Percentiles rank a stretch among this genome's conserved stretches.
Evolutionary conservation across 2,329 filamentous ascomycete genomes (phyloP).

Genomic region (Arthroderma uncinatum): DNA sequence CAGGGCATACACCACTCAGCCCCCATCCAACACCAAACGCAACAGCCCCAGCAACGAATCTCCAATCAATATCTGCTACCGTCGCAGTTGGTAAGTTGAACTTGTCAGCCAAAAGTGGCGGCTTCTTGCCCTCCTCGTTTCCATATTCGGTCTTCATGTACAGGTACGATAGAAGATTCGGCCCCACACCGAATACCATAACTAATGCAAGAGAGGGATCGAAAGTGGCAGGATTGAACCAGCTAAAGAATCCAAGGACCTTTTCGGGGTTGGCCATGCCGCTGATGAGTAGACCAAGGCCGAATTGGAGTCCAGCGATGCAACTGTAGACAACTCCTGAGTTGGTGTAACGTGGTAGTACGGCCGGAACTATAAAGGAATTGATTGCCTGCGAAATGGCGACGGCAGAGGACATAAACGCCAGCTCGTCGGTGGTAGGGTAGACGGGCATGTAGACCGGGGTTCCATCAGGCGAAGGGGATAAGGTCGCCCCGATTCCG

Average conservation of each 20-base stretch:
- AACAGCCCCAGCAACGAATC: slow-evolving; percentile 38
- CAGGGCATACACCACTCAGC: slow-evolving; percentile 41
- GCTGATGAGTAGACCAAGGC: slow-evolving; percentile 41
- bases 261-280: slow-evolving; percentile 43
- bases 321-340: slow-evolving; percentile 33
- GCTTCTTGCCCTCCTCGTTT: slow-evolving; percentile 20
- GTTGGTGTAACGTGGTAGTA: slow-evolving; percentile 21
- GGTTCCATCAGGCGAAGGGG: slow-evolving; percentile 26
- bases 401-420: slow-evolving; percentile 26
- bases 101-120: slow-evolving; percentile 33
- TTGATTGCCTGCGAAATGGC: slow-evolving; percentile 25
- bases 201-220: slow-evolving; percentile 43
- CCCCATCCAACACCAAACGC: slow-evolving; percentile 45
- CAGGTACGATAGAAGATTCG: slow-evolving; percentile 32
- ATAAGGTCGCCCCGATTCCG: slow-evolving; percentile 25
- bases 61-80: slow-evolving; percentile 38
- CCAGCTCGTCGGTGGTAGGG: slow-evolving; percentile 27
- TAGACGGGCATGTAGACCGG: slow-evolving; percentile 41
- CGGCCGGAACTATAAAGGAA: slow-evolving; percentile 24
- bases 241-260: slow-evolving; percentile 40
- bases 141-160: slow-evolving; percentile 21
- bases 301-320: slow-evolving; percentile 41
- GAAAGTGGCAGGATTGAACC: slow-evolving; percentile 35
- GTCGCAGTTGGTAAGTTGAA: slow-evolving; percentile 38
- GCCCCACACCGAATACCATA: slow-evolving; percentile 40